These are phyloP conservation scores for Chrysoporthe puriensis DNA, from an alignment of 2,329 filamentous ascomycete species.

Conservation along the genomic window DNA sequence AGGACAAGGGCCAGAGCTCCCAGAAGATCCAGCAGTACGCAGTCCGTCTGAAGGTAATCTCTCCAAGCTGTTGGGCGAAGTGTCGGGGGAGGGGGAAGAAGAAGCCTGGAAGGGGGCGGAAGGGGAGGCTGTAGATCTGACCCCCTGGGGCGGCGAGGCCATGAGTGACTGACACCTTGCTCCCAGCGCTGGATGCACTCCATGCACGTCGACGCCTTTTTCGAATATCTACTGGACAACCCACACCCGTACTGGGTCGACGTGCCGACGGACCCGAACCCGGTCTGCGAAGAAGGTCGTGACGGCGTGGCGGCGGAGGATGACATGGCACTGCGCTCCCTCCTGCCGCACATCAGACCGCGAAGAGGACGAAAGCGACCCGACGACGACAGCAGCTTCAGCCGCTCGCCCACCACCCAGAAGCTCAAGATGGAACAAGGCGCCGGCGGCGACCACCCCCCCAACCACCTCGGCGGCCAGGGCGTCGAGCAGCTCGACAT, in stretches of 20 bases:
- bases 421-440: slow-evolving; percentile 55
- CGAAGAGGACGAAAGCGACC: slow-evolving; percentile 66
- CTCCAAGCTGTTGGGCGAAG: not conserved
- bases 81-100: not conserved
- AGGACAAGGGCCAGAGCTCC: slow-evolving; percentile 81
- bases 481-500: slow-evolving; percentile 49
- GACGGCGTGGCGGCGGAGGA: slow-evolving; percentile 87
- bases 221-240: slow-evolving; percentile 83
- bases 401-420: slow-evolving; percentile 57
- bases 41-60: slow-evolving; percentile 78
- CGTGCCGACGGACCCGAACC: slow-evolving; percentile 67
- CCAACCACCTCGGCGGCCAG: slow-evolving; percentile 40
- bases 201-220: slow-evolving; percentile 94
- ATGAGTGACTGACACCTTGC: slow-evolving; percentile 1
- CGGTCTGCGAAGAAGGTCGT: slow-evolving; percentile 66
- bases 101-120: not conserved
- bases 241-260: slow-evolving; percentile 79
- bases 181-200: slow-evolving; percentile 90
- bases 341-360: slow-evolving; percentile 75
- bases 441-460: slow-evolving; percentile 42
- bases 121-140: not conserved
- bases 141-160: not conserved
- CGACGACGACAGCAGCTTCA: slow-evolving; percentile 58
- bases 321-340: slow-evolving; percentile 81
- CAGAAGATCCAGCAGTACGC: slow-evolving; percentile 97